Base-by-base conservation (phyloP, 371 early-diverging fungal genomes). In the Fennellomyces sp. region DNA sequence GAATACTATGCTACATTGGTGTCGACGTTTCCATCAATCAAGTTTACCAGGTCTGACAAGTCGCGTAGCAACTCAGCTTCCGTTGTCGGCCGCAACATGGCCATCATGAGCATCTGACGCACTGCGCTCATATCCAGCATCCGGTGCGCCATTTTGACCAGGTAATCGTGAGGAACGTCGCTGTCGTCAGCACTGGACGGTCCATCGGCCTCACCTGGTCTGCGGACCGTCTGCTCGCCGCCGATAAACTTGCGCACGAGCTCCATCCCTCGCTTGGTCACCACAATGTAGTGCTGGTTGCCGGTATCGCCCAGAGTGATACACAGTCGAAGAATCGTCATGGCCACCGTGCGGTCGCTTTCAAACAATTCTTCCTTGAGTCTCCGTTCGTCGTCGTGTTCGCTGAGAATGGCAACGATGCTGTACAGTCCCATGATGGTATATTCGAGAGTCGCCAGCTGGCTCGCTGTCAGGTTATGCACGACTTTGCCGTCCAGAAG, bases 371-470 rank as follows among this genome's bases (percentile, higher is more conserved):
- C 73, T 56, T 72, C 79, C 56, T 68, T 75, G 49, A 73, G 60
- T 54, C 36, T n/a, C 7, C 38, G 52, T 19, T 59, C 59, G 15
- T 58, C 52, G 12, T 59, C 56, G 12, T 70, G 75, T 6, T 67
- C 65, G 13, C 72, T 71, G 0, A 76, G 68, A 45, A 86, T 72
- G 2, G 70, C 70, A 27, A 81, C 70, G 25, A 84, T 65, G 56
- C 84, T 83, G 66, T 81, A 84, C 23, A 80, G 61, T 5, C 83
- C 83, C 75, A 86, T 73, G 58, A 84, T 67, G 6, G 78, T 58
- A 50, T 80, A 68, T 52, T 86, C 84, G 21, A 86, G 64, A 38
- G 76, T 81, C 29, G 86, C 84, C 41, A 84, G 66, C 52, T 83
- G 83, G 23, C 72, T 70, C 4, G 76, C 68, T 33, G 79, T 70